Percentiles rank a stretch among this genome's conserved stretches.
Conservation (phyloP, 495 filamentous ascomycete species). For the Neurospora tetrasperma region DNA sequence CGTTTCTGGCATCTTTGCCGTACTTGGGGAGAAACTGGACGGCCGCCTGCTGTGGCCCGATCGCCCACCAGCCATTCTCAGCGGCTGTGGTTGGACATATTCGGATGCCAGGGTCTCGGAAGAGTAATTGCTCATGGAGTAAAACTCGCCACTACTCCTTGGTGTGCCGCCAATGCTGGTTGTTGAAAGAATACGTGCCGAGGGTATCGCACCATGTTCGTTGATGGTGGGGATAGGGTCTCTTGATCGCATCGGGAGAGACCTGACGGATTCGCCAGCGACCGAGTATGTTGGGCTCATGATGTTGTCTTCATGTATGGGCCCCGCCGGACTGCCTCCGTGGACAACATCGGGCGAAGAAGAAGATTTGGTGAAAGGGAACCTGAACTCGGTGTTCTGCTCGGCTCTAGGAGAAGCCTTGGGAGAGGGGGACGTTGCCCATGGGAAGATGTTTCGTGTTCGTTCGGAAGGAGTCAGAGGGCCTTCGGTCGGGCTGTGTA, state of each 20-base stretch:
- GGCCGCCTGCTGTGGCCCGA: conserved; percentile 50
- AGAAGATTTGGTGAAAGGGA: conserved; percentile 47
- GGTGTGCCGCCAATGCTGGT: conserved; percentile 59
- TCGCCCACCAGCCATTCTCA: conserved; percentile 32
- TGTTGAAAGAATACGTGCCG: conserved; percentile 60
- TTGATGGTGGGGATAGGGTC: conserved; percentile 36
- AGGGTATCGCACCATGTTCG: conserved; percentile 48
- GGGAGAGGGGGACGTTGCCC: background rate
- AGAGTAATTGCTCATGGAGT: conserved; percentile 86
- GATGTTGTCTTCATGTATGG: conserved; percentile 14
- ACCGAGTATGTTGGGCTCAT: conserved; percentile 27
- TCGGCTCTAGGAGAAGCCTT: conserved; percentile 25
- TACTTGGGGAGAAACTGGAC: conserved; percentile 46
- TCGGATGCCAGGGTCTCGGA: conserved; percentile 89
- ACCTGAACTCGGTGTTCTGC: conserved; percentile 55
- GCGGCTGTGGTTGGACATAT: conserved; percentile 58
- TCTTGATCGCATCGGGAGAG: conserved; percentile 25
- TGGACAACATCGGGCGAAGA: conserved; percentile 17
- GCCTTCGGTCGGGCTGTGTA: conserved; percentile 26
- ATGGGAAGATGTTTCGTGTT: conserved; percentile 21
- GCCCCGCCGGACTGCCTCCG: conserved; percentile 10
- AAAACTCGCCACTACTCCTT: conserved; percentile 89
- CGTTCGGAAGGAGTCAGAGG: conserved; percentile 30
- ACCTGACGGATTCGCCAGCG: conserved; percentile 16
- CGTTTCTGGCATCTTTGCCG: conserved; percentile 50